Conservation (phyloP, 148 eudicot species). For the Drosera capensis region DNA sequence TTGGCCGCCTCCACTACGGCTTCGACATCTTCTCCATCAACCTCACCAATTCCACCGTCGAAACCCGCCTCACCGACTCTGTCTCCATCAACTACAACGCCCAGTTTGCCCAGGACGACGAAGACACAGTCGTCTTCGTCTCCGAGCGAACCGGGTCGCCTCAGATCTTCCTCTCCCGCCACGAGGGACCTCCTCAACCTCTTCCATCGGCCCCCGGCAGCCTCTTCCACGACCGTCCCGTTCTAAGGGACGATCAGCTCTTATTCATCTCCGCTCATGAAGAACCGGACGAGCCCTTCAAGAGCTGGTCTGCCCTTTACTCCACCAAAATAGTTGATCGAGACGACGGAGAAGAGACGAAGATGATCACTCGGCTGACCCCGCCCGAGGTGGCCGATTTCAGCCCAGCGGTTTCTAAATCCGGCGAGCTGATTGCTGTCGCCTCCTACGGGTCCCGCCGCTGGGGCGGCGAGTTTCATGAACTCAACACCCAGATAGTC, state of each 20-base stretch:
- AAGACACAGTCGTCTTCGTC: constrained; percentile 26
- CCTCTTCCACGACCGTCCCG: constrained; percentile 63
- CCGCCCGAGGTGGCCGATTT: constrained; percentile 51
- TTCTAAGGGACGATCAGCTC: constrained; percentile 16
- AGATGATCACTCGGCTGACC: constrained; percentile 33
- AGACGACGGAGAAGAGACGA: not conserved
- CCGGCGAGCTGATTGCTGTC: constrained; percentile 43
- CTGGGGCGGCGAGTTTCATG: constrained; percentile 60
- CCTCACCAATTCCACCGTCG: constrained; percentile 10
- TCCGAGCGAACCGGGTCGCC: constrained; percentile 51
- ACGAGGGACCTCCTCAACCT: constrained; percentile 11
- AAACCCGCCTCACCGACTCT: constrained; percentile 52
- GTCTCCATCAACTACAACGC: constrained; percentile 58
- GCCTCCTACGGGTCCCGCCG: constrained; percentile 47
- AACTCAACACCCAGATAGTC: constrained; percentile 45
- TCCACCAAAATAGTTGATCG: constrained; percentile 5
- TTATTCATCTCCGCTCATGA: constrained; percentile 52
- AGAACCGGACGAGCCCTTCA: constrained; percentile 18
- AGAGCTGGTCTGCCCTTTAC: constrained; percentile 55
- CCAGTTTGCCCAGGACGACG: constrained; percentile 30
- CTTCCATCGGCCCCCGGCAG: constrained; percentile 16
- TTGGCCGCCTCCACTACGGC: constrained; percentile 47
- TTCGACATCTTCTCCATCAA: constrained; percentile 50
- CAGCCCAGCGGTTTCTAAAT: constrained; percentile 51
- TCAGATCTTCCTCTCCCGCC: constrained; percentile 16